Conservation (phyloP, 176 grass and related monocot genomes). For the Phoenix dactylifera region DNA sequence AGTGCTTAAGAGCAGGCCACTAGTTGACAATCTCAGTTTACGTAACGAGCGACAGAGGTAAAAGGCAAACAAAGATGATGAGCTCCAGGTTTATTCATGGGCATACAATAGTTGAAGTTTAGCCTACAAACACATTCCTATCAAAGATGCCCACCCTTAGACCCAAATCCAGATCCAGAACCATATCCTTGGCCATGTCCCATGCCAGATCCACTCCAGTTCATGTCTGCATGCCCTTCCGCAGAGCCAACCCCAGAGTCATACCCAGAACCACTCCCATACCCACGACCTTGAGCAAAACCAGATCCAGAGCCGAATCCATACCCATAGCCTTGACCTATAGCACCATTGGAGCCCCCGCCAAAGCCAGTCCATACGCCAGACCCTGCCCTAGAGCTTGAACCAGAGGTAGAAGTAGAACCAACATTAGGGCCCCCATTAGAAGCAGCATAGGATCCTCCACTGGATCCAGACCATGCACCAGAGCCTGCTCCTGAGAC, state of each 20-base stretch:
- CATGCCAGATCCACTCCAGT: conserved; percentile 5
- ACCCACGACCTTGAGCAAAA: conserved; percentile 11
- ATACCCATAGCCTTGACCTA: conserved; percentile 3
- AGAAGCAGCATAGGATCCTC: neutral
- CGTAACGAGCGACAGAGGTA: too few species aligned
- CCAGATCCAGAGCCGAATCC: conserved; percentile 5
- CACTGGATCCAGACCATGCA: conserved; percentile 13
- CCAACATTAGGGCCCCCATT: neutral
- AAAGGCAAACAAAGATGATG: too few species aligned
- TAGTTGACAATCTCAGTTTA: too few species aligned
- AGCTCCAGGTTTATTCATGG: too few species aligned
- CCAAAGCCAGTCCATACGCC: conserved; percentile 6
- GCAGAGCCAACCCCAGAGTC: conserved; percentile 1
- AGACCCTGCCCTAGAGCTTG: neutral
- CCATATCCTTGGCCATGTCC: conserved; percentile 3
- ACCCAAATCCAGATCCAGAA: neutral
- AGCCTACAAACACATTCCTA: neutral
- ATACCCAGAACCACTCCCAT: neutral
- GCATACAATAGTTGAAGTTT: too few species aligned
- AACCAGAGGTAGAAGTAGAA: neutral
- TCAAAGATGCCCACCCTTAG: conserved; percentile 14
- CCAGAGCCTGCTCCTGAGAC: conserved; percentile 6
- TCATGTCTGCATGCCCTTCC: neutral
- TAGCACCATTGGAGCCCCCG: conserved; percentile 6
- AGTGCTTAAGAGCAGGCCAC: too few species aligned